A percentile compares a stretch with the other conserved stretches of the same genome.
Conservation (phyloP, 257 asterid genomes). For the Datura wrightii region DNA sequence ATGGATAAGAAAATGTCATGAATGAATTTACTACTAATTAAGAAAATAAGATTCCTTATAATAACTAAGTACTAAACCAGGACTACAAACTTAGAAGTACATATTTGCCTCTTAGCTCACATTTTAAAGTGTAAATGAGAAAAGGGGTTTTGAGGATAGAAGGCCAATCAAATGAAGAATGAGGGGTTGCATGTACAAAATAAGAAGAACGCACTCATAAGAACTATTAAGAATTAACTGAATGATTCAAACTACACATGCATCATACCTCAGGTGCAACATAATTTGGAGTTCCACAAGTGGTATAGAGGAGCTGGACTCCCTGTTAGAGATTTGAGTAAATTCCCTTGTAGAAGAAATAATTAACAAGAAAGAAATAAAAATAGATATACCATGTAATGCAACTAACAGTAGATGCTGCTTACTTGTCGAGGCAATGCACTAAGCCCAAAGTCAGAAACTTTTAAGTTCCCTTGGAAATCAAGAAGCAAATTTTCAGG, state of each 20-base stretch:
- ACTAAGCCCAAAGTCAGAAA: conserved; percentile 96
- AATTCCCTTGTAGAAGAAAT: not conserved
- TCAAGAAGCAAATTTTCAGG: conserved; percentile 98
- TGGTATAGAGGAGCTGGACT: conserved; percentile 89
- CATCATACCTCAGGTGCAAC: conserved; percentile 91
- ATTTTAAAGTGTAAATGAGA: not conserved
- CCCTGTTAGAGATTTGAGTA: conserved; percentile 61
- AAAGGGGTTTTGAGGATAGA: not conserved
- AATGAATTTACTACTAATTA: not conserved
- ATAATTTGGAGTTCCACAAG: conserved; percentile 97
- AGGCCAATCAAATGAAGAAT: conserved; percentile 13
- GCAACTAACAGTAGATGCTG: not conserved
- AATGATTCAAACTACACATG: not conserved
- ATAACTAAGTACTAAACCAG: not conserved
- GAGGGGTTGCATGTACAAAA: not conserved
- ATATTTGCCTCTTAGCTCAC: not conserved
- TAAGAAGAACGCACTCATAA: not conserved
- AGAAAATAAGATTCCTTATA: not conserved
- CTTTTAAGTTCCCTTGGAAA: conserved; percentile 80
- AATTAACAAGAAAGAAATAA: conserved; percentile 25
- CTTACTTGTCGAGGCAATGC: conserved; percentile 89
- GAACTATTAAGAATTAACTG: not conserved
- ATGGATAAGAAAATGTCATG: not conserved
- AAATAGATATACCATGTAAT: not conserved
- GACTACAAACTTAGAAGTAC: not conserved